A percentile compares a stretch with the other conserved stretches of the same genome.
These are phyloP conservation scores for Annulohypoxylon nitens DNA, from an alignment of 495 filamentous ascomycete species.

Conservation along the genomic window DNA sequence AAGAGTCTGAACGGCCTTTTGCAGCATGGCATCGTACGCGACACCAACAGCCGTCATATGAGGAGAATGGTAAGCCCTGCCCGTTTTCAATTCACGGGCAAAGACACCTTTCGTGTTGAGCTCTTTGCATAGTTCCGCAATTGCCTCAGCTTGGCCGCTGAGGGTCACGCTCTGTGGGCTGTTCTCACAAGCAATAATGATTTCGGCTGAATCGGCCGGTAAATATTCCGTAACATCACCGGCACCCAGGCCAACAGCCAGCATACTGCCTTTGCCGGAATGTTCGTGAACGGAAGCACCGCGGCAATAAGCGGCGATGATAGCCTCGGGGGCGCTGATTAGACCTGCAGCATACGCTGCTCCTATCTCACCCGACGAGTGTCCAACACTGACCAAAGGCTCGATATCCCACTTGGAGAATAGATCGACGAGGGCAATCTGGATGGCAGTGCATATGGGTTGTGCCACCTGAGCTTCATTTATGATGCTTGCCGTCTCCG, in stretches of 20 bases:
- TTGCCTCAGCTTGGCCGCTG: conserved; percentile 56
- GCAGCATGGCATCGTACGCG: conserved; percentile 47
- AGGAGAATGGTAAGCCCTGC: conserved; percentile 67
- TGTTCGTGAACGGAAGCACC: conserved; percentile 34
- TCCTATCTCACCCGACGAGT: conserved; percentile 75
- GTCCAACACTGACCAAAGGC: conserved; percentile 66
- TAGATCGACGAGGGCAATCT: conserved; percentile 68
- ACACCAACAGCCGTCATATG: conserved; percentile 58
- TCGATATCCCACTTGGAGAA: conserved; percentile 64
- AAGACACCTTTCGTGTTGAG: conserved; percentile 55
- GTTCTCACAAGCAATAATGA: conserved; percentile 61
- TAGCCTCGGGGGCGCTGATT: conserved; percentile 58
- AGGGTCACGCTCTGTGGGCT: conserved; percentile 60
- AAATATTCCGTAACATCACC: conserved; percentile 41
- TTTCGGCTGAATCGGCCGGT: neutral
- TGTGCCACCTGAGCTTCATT: conserved; percentile 56
- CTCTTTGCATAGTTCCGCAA: conserved; percentile 48
- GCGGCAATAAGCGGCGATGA: conserved; percentile 61
- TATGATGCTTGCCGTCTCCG: neutral
- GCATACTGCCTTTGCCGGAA: conserved; percentile 60
- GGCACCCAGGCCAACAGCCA: conserved; percentile 58
- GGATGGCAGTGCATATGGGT: conserved; percentile 62
- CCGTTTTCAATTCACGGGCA: conserved; percentile 55
- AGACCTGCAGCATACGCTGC: conserved; percentile 63
- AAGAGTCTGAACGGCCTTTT: neutral